Conservation (phyloP, 2,329 filamentous ascomycete species). For the Sclerotinia borealis region DNA sequence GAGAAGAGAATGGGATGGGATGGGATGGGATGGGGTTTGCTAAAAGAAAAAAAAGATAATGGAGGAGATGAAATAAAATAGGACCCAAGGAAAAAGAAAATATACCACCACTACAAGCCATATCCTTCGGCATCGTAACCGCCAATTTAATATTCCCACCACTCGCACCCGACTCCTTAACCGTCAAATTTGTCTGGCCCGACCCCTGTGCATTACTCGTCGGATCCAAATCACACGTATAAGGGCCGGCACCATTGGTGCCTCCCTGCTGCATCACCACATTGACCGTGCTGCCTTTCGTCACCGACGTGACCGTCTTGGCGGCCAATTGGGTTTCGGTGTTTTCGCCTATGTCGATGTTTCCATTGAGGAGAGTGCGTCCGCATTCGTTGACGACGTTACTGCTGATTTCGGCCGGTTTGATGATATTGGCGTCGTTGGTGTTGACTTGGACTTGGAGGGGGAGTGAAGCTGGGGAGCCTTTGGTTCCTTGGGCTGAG, state of each 20-base stretch:
- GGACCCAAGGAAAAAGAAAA: neutral
- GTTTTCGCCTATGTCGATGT: conserved; percentile 54
- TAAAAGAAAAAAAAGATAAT: too few species aligned
- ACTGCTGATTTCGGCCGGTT: conserved; percentile 46
- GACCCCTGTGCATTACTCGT: conserved; percentile 29
- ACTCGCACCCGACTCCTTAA: neutral
- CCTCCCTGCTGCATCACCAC: conserved; percentile 51
- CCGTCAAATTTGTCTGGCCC: neutral
- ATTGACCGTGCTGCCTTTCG: conserved; percentile 40
- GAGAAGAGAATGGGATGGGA: neutral
- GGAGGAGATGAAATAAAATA: too few species aligned
- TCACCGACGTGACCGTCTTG: conserved; percentile 43
- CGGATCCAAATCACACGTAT: conserved; percentile 47
- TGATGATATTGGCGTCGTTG: conserved; percentile 54
- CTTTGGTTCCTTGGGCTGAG: conserved; percentile 1
- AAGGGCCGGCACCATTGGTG: conserved; percentile 50
- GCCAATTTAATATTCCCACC: neutral
- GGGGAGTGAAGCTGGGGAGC: neutral
- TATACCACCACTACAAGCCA: conserved; percentile 1
- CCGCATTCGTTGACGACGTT: conserved; percentile 56
- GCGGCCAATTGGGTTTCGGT: conserved; percentile 47
- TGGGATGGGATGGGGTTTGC: neutral
- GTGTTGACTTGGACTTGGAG: conserved; percentile 54
- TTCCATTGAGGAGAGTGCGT: conserved; percentile 53
- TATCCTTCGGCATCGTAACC: neutral